Percentiles rank a stretch among this genome's conserved stretches.
These are phyloP conservation scores for Dictyostelium purpureum DNA, from an alignment of 78 protist genomes.

Conservation along the genomic window DNA sequence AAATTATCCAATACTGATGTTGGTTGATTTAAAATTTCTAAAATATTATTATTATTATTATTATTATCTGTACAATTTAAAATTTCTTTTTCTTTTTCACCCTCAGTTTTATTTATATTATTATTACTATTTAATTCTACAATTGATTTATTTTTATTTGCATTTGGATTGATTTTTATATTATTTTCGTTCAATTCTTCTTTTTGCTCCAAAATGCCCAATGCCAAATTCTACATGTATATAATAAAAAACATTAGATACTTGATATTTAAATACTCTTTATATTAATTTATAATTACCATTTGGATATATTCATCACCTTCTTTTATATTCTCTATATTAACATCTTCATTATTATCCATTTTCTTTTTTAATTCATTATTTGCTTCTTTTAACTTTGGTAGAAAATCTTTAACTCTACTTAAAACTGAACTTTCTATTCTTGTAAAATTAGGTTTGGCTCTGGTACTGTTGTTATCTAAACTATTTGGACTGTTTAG, in stretches of 20 bases:
- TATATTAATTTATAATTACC: constrained; percentile 10
- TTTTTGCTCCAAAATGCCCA: constrained; percentile 68
- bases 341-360: constrained; percentile 59
- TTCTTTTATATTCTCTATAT: constrained; percentile 67
- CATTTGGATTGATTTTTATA: neutral
- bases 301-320: constrained; percentile 61
- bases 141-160: neutral
- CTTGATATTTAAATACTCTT: neutral
- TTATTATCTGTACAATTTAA: neutral
- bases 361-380: constrained; percentile 23
- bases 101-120: neutral
- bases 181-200: constrained; percentile 33
- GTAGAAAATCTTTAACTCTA: constrained; percentile 57
- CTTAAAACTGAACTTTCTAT: constrained; percentile 5
- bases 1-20: constrained; percentile 36
- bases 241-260: neutral
- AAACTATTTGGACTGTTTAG: neutral
- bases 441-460: neutral
- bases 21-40: constrained; percentile 11
- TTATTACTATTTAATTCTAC: neutral
- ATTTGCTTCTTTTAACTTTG: constrained; percentile 69
- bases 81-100: neutral
- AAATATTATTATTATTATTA: neutral
- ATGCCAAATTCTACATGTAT: constrained; percentile 43
- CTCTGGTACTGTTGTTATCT: neutral